These are phyloP conservation scores for Gloeostereum incarnatum DNA, from an alignment of 768 basidiomycete genomes.

Conservation along the genomic window DNA sequence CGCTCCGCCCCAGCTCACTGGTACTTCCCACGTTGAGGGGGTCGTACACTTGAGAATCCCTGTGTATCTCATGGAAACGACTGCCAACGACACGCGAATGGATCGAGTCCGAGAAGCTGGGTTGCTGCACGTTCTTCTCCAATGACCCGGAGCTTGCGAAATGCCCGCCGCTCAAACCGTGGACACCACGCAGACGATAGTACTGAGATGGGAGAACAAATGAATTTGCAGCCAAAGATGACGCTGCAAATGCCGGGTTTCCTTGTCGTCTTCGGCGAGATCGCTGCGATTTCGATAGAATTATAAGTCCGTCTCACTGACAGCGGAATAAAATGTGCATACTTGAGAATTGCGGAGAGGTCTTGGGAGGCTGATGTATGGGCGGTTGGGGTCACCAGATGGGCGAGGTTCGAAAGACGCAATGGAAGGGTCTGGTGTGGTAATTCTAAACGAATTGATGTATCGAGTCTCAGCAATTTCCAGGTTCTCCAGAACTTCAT, in stretches of 20 bases:
- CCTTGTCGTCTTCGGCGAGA: slow-evolving; percentile 37
- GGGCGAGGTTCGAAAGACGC: slow-evolving; percentile 42
- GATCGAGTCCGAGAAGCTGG: slow-evolving; percentile 49
- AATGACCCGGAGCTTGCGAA: slow-evolving; percentile 41
- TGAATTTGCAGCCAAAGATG: slow-evolving; percentile 65
- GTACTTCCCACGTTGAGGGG: slow-evolving; percentile 54
- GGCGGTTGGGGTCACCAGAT: slow-evolving; percentile 32
- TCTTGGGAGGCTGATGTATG: slow-evolving; percentile 62
- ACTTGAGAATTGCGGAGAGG: slow-evolving; percentile 34
- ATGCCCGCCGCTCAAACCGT: slow-evolving; percentile 50
- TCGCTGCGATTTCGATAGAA: slow-evolving; percentile 12
- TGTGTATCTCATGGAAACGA: slow-evolving; percentile 65
- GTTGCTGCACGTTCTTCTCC: slow-evolving; percentile 24
- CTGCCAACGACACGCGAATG: slow-evolving; percentile 56
- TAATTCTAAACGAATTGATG: slow-evolving; percentile 64
- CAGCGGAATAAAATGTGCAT: slow-evolving; percentile 1
- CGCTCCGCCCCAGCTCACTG: slow-evolving; percentile 42
- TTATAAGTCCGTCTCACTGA: background rate
- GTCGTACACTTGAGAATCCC: slow-evolving; percentile 46
- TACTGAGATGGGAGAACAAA: slow-evolving; percentile 76
- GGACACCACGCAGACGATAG: slow-evolving; percentile 61
- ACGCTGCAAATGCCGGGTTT: slow-evolving; percentile 58
- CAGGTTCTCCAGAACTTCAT: slow-evolving; percentile 67
- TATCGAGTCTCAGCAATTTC: slow-evolving; percentile 77
- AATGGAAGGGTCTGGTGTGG: slow-evolving; percentile 67